phyloP scores from a whole-genome alignment of 2,329 filamentous ascomycete genomes.

The Phaeosphaeriaceae sp. region DNA sequence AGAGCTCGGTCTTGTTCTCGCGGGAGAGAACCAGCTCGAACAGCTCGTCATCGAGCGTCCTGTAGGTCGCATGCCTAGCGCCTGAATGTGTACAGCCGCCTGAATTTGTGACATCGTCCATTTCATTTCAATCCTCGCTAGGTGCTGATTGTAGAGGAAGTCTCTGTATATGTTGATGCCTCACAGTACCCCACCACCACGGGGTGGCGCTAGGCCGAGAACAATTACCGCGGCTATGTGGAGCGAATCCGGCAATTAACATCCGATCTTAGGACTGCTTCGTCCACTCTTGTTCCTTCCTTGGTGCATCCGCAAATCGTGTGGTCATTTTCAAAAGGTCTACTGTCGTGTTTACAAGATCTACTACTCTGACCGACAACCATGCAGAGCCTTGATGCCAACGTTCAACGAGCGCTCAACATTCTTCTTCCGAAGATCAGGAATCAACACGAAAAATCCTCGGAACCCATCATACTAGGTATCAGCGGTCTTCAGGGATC shows the following conservation, averaged over 20 bases:
- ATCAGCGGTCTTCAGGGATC: constrained; percentile 92
- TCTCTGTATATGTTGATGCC: too few species aligned
- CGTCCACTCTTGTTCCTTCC: background rate
- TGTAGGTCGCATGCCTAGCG: background rate
- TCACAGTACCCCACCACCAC: background rate
- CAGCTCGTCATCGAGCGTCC: background rate
- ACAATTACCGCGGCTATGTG: background rate
- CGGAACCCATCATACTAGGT: constrained; percentile 80
- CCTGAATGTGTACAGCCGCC: background rate
- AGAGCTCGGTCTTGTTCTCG: constrained; percentile 19
- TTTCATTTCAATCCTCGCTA: too few species aligned
- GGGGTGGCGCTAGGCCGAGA: background rate
- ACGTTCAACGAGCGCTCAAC: constrained; percentile 37
- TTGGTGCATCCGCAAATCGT: too few species aligned
- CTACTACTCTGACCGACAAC: too few species aligned
- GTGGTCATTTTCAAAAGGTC: too few species aligned
- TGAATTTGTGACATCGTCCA: background rate
- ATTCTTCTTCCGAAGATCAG: constrained; percentile 38
- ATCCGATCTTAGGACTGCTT: background rate
- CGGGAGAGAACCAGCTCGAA: constrained; percentile 12
- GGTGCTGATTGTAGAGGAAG: too few species aligned
- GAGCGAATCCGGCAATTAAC: background rate
- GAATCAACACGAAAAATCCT: constrained; percentile 20
- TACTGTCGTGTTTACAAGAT: too few species aligned
- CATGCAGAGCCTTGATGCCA: constrained; percentile 37